Base-by-base conservation (phyloP, 306 rosid genomes). In the Pterocarpus santalinus region DNA sequence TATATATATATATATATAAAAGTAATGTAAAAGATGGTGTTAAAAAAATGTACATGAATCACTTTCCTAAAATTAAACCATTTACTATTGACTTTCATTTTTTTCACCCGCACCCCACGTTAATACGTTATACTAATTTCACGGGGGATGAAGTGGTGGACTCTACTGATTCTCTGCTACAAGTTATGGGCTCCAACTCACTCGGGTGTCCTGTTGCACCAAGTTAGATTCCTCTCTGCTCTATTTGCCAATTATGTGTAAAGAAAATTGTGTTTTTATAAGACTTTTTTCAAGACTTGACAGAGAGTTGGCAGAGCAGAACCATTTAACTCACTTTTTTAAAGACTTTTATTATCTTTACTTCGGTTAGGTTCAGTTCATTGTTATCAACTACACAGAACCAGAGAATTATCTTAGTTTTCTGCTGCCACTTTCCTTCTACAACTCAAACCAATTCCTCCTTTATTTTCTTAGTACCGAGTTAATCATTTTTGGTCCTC, bases 131-230 rank as follows among this genome's bases (percentile, higher is more conserved):
- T 58, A 57, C 86, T 73, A 53, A 78, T 47, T 72, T 65, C 80
- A 79, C 80, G 56, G 66, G 75, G 72, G 80, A 38, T 35, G 67
- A 38, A 79, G 75, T 66, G 81, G 64, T 70, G 78, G 76, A 73
- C 64, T 69, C 46, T 70, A 6, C 58, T 52, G 64, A 46, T 68
- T 33, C 65, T 34, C 78, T 38, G 79, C 76, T 5, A 65, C 77
- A 43, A 11, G 62, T 72, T 71, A 81, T 85, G 93, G 90, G 73
- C 84, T 85, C 80, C 85, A 85, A 88, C 90, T 86, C 88, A 77
- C 74, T 65, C 30, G 80, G 74, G 34, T 83, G 90, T 89, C 92
- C 30, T 81, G 8, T 87, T 81, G 88, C 80, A 14, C 46, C 47
- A 67, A 67, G 44, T 14, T 28, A 85, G 90, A 89, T 86, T 86